phyloP scores from a whole-genome alignment of 495 filamentous ascomycete genomes.

The Hypoxylon lenormandii region DNA sequence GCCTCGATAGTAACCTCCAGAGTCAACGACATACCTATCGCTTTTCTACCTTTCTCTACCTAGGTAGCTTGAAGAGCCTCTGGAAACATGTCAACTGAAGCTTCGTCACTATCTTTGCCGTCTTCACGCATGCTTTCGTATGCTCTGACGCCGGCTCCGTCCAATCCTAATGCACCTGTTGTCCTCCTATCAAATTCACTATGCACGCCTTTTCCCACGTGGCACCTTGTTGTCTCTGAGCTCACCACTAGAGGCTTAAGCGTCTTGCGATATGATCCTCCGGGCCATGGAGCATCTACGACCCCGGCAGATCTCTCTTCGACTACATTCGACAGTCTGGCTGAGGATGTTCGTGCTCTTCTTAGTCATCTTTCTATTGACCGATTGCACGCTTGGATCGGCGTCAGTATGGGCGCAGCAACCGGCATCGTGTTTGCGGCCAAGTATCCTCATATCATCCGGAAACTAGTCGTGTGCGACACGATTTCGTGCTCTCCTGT shows the following conservation, averaged over 20 bases:
- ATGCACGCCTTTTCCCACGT: constrained; percentile 34
- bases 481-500: constrained; percentile 46
- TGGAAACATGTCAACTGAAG: background rate
- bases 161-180: constrained; percentile 4
- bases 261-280: constrained; percentile 52
- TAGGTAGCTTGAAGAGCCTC: no score
- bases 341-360: constrained; percentile 48
- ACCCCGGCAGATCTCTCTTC: constrained; percentile 42
- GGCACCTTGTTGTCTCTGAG: constrained; percentile 47
- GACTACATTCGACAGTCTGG: constrained; percentile 51
- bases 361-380: constrained; percentile 38
- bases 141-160: background rate
- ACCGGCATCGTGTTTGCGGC: constrained; percentile 48
- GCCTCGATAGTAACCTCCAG: no score
- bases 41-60: no score
- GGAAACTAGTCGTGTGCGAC: constrained; percentile 44
- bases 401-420: constrained; percentile 53
- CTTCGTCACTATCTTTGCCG: constrained; percentile 1
- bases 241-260: constrained; percentile 44
- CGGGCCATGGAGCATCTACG: constrained; percentile 51
- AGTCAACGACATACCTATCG: no score
- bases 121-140: constrained; percentile 25
- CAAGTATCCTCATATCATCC: constrained; percentile 44
- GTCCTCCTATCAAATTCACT: constrained; percentile 51
- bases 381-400: constrained; percentile 51